Evolutionary conservation across 495 filamentous ascomycete species (phyloP).

Genomic region (Aspergillus heteromorphus): DNA sequence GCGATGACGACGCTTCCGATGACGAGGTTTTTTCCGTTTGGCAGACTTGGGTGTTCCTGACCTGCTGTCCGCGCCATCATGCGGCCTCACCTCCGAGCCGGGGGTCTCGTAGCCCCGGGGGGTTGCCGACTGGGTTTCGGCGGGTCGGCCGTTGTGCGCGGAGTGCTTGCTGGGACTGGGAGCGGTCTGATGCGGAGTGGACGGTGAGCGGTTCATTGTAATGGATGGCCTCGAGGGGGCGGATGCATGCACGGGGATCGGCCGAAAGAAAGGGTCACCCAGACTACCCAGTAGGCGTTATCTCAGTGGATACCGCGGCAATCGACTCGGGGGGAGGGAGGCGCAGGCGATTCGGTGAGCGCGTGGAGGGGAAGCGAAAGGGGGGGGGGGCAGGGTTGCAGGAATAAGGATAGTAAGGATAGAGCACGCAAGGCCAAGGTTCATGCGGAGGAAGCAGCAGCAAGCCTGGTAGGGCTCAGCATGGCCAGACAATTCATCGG

Average conservation of each 20-base stretch:
- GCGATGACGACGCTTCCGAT: conserved; percentile 38
- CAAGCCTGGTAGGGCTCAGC: conserved; percentile 3
- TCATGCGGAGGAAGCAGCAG: conserved; percentile 7
- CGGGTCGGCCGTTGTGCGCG: conserved; percentile 6
- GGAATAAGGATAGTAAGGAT: not conserved
- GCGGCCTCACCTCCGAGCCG: conserved; percentile 16
- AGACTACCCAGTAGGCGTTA: not conserved
- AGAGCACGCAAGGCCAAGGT: conserved; percentile 2
- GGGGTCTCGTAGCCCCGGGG: conserved; percentile 6
- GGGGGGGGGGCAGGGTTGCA: not conserved
- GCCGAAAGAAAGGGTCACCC: not conserved
- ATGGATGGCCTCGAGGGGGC: not conserved
- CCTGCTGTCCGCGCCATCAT: conserved; percentile 21
- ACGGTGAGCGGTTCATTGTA: conserved; percentile 15
- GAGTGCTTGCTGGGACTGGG: conserved; percentile 3
- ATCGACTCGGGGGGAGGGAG: not conserved
- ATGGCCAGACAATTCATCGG: conserved; percentile 19
- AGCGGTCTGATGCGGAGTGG: conserved; percentile 9
- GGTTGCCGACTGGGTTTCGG: conserved; percentile 3
- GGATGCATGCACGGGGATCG: not conserved
- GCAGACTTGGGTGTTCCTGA: conserved; percentile 20
- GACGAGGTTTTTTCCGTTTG: conserved; percentile 37
- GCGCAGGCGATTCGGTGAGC: not conserved
- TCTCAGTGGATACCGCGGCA: not conserved
- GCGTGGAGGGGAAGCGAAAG: not conserved